These are phyloP conservation scores for Teunomyces lycoperdinae DNA, from an alignment of 805 yeast species.

Conservation along the genomic window DNA sequence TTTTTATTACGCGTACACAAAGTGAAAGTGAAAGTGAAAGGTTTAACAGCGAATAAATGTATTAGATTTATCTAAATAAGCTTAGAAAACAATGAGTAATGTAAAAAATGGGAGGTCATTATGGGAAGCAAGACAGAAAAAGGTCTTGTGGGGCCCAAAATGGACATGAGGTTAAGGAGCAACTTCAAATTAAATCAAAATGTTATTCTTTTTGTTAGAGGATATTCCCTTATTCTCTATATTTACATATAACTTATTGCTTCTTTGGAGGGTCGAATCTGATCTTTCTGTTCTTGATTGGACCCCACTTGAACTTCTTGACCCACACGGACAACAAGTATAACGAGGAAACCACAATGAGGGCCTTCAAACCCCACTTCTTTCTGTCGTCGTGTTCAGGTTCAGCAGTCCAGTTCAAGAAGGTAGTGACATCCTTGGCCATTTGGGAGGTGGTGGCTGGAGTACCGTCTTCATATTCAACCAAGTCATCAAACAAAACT, in stretches of 20 bases:
- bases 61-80: constrained; percentile 2
- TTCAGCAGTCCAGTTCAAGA: constrained; percentile 97
- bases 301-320: constrained; percentile 97
- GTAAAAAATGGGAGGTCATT: neutral
- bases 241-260: constrained; percentile 9
- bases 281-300: constrained; percentile 91
- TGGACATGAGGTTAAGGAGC: constrained; percentile 5
- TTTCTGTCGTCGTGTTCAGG: constrained; percentile 99
- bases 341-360: constrained; percentile 73
- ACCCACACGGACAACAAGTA: constrained; percentile 85
- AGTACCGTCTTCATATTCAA: constrained; percentile 98
- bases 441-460: constrained; percentile 97
- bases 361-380: constrained; percentile 91
- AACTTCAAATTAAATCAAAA: neutral
- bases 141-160: neutral
- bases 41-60: neutral
- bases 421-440: constrained; percentile 97
- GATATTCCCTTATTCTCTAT: constrained; percentile 2
- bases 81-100: neutral
- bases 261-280: constrained; percentile 90
- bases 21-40: no score
- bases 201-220: constrained; percentile 1
- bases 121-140: neutral
- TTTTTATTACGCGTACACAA: neutral
- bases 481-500: constrained; percentile 94